Base-by-base conservation (phyloP, 805 yeast species). In the Starmerella apicola region DNA sequence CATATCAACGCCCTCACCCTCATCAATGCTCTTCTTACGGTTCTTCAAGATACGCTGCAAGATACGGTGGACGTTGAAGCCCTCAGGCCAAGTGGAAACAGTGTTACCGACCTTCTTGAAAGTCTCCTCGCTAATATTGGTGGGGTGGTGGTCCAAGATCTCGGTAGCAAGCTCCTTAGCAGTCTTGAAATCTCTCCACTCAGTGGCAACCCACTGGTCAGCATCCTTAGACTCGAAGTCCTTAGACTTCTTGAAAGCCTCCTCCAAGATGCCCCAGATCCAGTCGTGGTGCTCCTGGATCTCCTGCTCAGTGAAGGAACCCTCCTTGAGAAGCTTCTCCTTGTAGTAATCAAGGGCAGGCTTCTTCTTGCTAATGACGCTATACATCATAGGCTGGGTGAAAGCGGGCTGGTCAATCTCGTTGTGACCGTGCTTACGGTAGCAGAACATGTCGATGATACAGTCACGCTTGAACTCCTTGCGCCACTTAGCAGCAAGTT, bases 391-490 rank as follows among this genome's bases (percentile, higher is more conserved):
- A 37, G 99, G 99, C 67, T 91, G 99, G 34, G 99, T 91, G 74
- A 91, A 91, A 26, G 94, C 70, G 44, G 99, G 99, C 70, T 91
- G 99, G 67, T 91, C 99, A 50, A 97, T 91, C 72, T 91, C 99
- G 64, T 91, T 91, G 72, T 91, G 99, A 62, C 99, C 99, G 62
- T 91, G 76, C 65, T 86, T 88, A 68, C 99, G 78, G 81, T 91
- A 91, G 63, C 98, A 95, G 58, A 91, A 95, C 58, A 91, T 78
- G 65, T 91, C 99, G 57, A 91, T 76, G 56, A 91, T 83, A 43
- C 85, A 97, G 60, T 91, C 98, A 44, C 94, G 72, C 69, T 88
- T 88, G 91, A 82, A 91, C 45, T 83, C 78, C 35, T 91, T 82
- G 68, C 98, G 81, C 94, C 95, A 91, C 66, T 91, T 95, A 45